Evolutionary conservation across 331 rosid species (phyloP).

Genomic region (Ulmus americana): DNA sequence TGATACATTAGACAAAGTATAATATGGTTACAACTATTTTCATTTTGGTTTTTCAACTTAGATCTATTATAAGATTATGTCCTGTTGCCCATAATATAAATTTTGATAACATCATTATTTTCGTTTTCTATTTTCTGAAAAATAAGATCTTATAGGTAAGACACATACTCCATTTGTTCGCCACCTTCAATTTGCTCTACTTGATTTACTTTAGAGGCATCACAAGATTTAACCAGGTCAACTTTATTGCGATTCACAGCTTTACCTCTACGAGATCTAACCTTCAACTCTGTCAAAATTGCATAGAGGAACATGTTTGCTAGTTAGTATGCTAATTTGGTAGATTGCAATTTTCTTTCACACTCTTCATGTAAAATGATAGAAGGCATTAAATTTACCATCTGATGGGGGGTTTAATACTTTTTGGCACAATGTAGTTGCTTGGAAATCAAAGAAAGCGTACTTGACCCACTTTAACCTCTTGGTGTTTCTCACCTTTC

Average conservation of each 20-base stretch:
- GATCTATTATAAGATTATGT: neutral
- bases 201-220: conserved; percentile 45
- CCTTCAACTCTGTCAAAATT: conserved; percentile 33
- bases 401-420: conserved; percentile 27
- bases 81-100: neutral
- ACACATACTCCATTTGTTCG: conserved; percentile 53
- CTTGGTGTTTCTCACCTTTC: conserved; percentile 50
- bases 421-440: conserved; percentile 74
- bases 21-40: no score
- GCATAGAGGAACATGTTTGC: conserved; percentile 7
- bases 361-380: neutral
- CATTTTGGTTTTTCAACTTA: no score
- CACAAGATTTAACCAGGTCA: conserved; percentile 29
- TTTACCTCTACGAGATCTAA: conserved; percentile 15
- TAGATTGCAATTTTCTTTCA: neutral
- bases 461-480: conserved; percentile 57
- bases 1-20: no score
- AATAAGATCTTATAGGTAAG: conserved; percentile 23
- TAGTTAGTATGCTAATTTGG: conserved; percentile 15
- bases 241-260: conserved; percentile 12
- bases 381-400: conserved; percentile 30
- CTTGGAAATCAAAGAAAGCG: conserved; percentile 71
- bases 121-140: conserved; percentile 12
- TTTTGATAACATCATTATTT: conserved; percentile 5
- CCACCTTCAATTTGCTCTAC: conserved; percentile 30